Evolutionary conservation across 179 eudicot species (phyloP).

Genomic region (Heliamphora ciliata): DNA sequence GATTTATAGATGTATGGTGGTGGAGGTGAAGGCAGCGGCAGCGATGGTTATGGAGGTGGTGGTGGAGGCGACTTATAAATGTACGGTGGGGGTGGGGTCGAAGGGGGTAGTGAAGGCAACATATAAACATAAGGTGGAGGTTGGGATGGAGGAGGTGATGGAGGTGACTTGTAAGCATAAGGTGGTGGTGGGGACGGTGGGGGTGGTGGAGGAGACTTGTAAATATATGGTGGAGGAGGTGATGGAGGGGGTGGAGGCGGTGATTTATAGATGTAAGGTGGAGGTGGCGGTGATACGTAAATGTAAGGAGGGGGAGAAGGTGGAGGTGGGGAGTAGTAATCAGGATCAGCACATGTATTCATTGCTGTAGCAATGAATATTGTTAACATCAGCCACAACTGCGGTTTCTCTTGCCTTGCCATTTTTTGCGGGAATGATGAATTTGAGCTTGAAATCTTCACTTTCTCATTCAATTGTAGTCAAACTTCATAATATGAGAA

Average conservation of each 20-base stretch:
- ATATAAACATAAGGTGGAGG: too few relatives aligned
- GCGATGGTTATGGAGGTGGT: background rate
- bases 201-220: too few relatives aligned
- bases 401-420: background rate
- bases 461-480: background rate
- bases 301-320: background rate
- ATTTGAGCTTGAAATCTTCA: background rate
- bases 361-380: background rate
- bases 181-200: too few relatives aligned
- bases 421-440: background rate
- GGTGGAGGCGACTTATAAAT: background rate
- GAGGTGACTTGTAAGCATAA: too few relatives aligned
- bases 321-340: background rate
- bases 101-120: too few relatives aligned
- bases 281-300: background rate
- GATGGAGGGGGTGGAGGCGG: background rate
- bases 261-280: background rate
- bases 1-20: too few relatives aligned
- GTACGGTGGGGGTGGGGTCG: too few relatives aligned
- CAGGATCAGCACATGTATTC: background rate
- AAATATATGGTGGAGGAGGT: background rate
- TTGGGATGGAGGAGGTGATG: too few relatives aligned
- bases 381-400: slow-evolving; percentile 1
- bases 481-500: background rate
- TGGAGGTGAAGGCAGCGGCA: too few relatives aligned